phyloP scores from a whole-genome alignment of 2,329 filamentous ascomycete species.

The Curvularia sp. region DNA sequence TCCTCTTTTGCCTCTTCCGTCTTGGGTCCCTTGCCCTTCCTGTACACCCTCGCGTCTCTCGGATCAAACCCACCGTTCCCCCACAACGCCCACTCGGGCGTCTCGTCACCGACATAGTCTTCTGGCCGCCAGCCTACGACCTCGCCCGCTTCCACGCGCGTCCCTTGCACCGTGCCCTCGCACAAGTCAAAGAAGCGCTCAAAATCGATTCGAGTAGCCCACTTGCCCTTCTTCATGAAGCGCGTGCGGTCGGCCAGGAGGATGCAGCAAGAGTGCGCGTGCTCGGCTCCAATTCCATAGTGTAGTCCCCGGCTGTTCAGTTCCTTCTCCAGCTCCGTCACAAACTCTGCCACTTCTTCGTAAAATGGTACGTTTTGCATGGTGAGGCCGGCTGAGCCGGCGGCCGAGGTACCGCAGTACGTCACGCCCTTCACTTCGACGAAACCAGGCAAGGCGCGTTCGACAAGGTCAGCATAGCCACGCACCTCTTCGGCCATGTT shows the following conservation, averaged over 20 bases:
- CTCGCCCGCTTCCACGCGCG: slow-evolving; percentile 54
- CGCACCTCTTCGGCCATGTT: slow-evolving; percentile 93
- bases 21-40: slow-evolving; percentile 73
- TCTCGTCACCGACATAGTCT: slow-evolving; percentile 86
- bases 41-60: slow-evolving; percentile 82
- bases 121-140: slow-evolving; percentile 77
- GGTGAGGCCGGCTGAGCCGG: slow-evolving; percentile 83
- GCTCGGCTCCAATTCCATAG: slow-evolving; percentile 94
- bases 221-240: slow-evolving; percentile 78
- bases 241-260: slow-evolving; percentile 77
- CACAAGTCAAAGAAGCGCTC: slow-evolving; percentile 84
- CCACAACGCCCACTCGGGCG: slow-evolving; percentile 94
- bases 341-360: slow-evolving; percentile 84
- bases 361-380: slow-evolving; percentile 99
- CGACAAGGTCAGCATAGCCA: slow-evolving; percentile 89
- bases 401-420: slow-evolving; percentile 90
- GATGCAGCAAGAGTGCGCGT: slow-evolving; percentile 93
- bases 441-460: slow-evolving; percentile 86
- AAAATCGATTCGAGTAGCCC: slow-evolving; percentile 94
- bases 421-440: slow-evolving; percentile 97
- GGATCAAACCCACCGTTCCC: slow-evolving; percentile 95
- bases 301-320: slow-evolving; percentile 73
- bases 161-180: slow-evolving; percentile 61
- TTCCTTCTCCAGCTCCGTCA: slow-evolving; percentile 73
- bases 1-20: slow-evolving; percentile 21